Percentiles rank a stretch among this genome's conserved stretches.
These are phyloP conservation scores for Salix viminalis DNA, from an alignment of 345 rosid genomes.

Conservation along the genomic window DNA sequence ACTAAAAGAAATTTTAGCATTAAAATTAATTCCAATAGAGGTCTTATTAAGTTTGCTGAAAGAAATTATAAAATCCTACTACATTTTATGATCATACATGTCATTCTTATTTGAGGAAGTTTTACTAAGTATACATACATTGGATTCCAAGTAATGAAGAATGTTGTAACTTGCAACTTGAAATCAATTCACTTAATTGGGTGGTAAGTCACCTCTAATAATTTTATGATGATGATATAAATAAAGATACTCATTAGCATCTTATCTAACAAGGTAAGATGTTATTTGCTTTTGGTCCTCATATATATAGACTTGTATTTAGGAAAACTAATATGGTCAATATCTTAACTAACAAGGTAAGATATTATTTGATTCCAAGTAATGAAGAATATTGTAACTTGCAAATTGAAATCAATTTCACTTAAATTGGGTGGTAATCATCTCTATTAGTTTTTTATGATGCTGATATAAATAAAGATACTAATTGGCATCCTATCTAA, in stretches of 20 bases:
- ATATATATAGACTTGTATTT: no score
- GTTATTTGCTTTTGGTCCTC: no score
- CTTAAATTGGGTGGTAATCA: constrained; percentile 85
- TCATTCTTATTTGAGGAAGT: constrained; percentile 36
- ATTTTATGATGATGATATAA: constrained; percentile 65
- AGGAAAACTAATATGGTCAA: no score
- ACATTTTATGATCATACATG: background rate
- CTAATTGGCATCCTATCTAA: constrained; percentile 45
- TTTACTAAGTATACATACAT: constrained; percentile 82
- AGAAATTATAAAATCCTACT: background rate
- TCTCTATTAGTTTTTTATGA: constrained; percentile 70
- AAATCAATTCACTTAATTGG: constrained; percentile 69
- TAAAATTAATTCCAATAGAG: no score
- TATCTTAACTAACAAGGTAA: constrained; percentile 53
- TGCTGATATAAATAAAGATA: constrained; percentile 57
- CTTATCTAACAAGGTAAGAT: constrained; percentile 50
- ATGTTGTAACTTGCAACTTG: constrained; percentile 69
- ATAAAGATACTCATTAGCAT: constrained; percentile 49
- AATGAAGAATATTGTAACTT: constrained; percentile 67
- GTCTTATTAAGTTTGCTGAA: background rate
- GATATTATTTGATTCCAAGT: constrained; percentile 31
- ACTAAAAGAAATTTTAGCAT: no score
- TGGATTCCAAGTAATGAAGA: constrained; percentile 64
- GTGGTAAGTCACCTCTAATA: constrained; percentile 75
- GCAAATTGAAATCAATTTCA: constrained; percentile 66